phyloP scores from a whole-genome alignment of 2,329 filamentous ascomycete species.

The Paramyrothecium roridum region DNA sequence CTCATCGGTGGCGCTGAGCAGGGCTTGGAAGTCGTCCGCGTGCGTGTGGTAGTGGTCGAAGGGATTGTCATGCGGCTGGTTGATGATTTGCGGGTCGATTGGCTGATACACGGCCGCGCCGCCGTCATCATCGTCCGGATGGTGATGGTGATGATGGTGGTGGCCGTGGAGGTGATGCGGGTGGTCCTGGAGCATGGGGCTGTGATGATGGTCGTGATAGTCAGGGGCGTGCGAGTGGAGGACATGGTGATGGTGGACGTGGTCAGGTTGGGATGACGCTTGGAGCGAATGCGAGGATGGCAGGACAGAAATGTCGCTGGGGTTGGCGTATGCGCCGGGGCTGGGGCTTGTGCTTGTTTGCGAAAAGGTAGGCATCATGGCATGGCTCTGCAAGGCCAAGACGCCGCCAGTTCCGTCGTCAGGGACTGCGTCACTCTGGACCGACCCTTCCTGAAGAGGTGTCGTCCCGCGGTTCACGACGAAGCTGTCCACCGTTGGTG shows the following conservation, averaged over 20 bases:
- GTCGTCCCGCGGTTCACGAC: neutral
- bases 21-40: conserved; percentile 49
- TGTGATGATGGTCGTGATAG: conserved; percentile 16
- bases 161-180: conserved; percentile 9
- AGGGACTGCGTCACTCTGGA: conserved; percentile 5
- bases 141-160: conserved; percentile 8
- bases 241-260: conserved; percentile 6
- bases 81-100: conserved; percentile 60
- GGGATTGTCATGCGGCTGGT: conserved; percentile 31
- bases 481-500: neutral
- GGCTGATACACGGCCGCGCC: conserved; percentile 44
- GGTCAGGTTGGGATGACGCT: conserved; percentile 12
- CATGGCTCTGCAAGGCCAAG: conserved; percentile 24
- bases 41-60: conserved; percentile 41
- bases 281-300: conserved; percentile 34
- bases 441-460: neutral
- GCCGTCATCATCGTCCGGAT: conserved; percentile 13
- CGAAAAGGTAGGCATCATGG: conserved; percentile 21
- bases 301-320: conserved; percentile 43
- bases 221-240: conserved; percentile 14
- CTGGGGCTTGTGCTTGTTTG: conserved; percentile 17
- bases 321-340: conserved; percentile 42
- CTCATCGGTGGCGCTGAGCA: conserved; percentile 46
- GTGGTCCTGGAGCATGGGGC: conserved; percentile 25
- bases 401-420: conserved; percentile 15